Percentiles rank a stretch among this genome's conserved stretches.
Conservation (phyloP, 2,329 filamentous ascomycete genomes). For the Plectosphaerella cucumerina region DNA sequence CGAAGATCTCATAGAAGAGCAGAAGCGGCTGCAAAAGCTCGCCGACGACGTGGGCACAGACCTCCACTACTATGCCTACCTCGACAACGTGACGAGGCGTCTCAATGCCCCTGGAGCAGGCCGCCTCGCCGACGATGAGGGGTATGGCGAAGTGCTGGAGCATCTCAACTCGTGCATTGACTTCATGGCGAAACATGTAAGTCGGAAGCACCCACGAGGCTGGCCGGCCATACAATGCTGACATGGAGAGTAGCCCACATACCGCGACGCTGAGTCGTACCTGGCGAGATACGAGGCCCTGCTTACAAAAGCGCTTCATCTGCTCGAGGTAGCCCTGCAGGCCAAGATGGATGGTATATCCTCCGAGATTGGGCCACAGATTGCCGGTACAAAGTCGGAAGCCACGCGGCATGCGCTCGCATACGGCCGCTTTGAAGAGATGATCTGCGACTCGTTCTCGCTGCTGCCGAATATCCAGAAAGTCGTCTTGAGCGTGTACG, state of each 20-base stretch:
- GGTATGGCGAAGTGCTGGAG: constrained; percentile 82
- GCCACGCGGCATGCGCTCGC: constrained; percentile 56
- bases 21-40: constrained; percentile 71
- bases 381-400: constrained; percentile 51
- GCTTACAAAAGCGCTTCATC: constrained; percentile 61
- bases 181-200: constrained; percentile 85
- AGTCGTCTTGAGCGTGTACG: constrained; percentile 47
- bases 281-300: constrained; percentile 82
- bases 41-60: constrained; percentile 85
- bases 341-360: constrained; percentile 49
- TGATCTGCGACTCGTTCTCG: constrained; percentile 52
- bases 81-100: constrained; percentile 84
- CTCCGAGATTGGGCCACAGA: constrained; percentile 49
- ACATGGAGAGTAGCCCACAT: constrained; percentile 58
- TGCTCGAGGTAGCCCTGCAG: constrained; percentile 55
- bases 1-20: constrained; percentile 79
- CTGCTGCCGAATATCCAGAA: constrained; percentile 53
- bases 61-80: constrained; percentile 89
- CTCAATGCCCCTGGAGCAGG: constrained; percentile 90
- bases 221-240: background rate
- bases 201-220: constrained; percentile 26
- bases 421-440: constrained; percentile 56
- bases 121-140: constrained; percentile 76
- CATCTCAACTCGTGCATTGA: constrained; percentile 87
- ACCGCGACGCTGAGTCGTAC: constrained; percentile 84